These are phyloP conservation scores for Gonium pectorale DNA, from an alignment of 139 green algal genomes.

Conservation along the genomic window DNA sequence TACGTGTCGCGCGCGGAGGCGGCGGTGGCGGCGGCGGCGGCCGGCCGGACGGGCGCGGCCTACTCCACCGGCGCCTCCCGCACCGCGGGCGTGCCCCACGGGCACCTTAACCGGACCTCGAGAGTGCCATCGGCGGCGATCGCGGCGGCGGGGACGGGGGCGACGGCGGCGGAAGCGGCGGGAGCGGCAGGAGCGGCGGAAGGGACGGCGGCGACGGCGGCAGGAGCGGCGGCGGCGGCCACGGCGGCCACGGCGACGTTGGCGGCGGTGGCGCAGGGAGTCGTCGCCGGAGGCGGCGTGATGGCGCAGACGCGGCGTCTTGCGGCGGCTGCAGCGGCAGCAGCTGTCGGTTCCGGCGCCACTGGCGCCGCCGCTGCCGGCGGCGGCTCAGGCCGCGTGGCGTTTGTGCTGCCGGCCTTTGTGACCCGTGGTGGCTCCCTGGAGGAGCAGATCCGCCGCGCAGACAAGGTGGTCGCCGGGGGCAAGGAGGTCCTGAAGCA, in stretches of 20 bases:
- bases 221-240: not conserved
- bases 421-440: constrained; percentile 40
- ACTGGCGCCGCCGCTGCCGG: not conserved
- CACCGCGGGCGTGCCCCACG: not conserved
- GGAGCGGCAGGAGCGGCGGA: not conserved
- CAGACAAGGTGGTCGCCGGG: constrained; percentile 10
- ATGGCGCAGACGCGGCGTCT: too few species aligned
- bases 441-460: not conserved
- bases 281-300: too few species aligned
- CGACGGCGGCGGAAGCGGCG: not conserved
- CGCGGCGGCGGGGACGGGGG: too few species aligned
- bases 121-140: not conserved
- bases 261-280: not conserved
- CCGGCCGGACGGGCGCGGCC: not conserved
- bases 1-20: not conserved
- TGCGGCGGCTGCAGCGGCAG: too few species aligned
- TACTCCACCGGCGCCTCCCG: not conserved
- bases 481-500: not conserved
- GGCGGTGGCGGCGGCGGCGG: not conserved
- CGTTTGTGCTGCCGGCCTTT: constrained; percentile 56
- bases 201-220: not conserved
- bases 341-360: not conserved
- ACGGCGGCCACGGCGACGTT: not conserved
- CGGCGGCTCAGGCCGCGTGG: not conserved
- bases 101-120: not conserved